A percentile compares a stretch with the other conserved stretches of the same genome.
Conservation (phyloP, 2,329 filamentous ascomycete genomes). For the Penicillium sp. region DNA sequence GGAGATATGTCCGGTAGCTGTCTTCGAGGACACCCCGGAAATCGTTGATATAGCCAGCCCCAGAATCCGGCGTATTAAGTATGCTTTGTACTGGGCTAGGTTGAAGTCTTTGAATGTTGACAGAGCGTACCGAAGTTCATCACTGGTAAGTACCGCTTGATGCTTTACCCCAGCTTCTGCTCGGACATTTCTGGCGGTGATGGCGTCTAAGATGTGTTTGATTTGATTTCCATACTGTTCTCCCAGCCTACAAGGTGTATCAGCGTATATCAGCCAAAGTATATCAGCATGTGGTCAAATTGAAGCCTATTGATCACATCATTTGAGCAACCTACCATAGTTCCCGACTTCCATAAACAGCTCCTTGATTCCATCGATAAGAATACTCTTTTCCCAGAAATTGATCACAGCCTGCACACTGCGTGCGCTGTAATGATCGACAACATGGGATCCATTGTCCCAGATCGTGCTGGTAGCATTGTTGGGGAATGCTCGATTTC, state of each 20-base stretch:
- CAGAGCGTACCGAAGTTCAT: neutral
- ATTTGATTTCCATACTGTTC: neutral
- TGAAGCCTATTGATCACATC: neutral
- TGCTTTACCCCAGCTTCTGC: neutral
- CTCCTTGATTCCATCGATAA: slow-evolving; percentile 30
- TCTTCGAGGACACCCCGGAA: neutral
- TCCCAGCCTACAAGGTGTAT: neutral
- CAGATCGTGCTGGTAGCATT: neutral
- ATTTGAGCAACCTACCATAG: slow-evolving; percentile 32
- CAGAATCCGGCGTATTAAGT: neutral
- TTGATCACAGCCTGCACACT: slow-evolving; percentile 17
- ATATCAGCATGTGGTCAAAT: neutral
- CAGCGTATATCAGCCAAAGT: neutral
- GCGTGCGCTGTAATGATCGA: neutral
- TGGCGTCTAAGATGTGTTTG: neutral
- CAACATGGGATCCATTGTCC: neutral
- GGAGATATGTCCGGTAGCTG: slow-evolving; percentile 28
- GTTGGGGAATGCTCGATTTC: neutral
- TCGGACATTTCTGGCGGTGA: neutral
- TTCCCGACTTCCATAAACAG: slow-evolving; percentile 36
- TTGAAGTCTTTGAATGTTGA: neutral
- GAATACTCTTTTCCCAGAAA: slow-evolving; percentile 43
- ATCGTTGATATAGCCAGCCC: neutral
- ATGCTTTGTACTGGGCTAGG: neutral
- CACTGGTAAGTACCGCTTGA: neutral